Base-by-base conservation (phyloP, 2,329 filamentous ascomycete species). In the Cladosporium colombiae region DNA sequence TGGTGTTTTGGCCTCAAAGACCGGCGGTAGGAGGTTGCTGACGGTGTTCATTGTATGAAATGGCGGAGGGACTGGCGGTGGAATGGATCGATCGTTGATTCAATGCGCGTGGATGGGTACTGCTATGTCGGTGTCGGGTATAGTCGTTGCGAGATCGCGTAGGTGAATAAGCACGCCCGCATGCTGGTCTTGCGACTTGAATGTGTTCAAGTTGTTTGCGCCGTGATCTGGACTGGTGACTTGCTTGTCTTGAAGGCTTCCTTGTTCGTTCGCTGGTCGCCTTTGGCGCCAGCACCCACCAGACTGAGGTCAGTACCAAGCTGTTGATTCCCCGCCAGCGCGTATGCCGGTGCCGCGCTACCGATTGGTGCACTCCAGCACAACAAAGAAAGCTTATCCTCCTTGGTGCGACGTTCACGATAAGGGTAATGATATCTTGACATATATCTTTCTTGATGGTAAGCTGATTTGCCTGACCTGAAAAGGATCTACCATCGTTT, bases 341-440 rank as follows among this genome's bases (percentile, higher is more conserved):
- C 40, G 37, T 44, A 29, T 18, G 49, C 21, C 49, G 52, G 14
- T 53, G 16, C 25, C 50, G 16, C n/a, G 50, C 50, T 31, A 21
- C 27, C n/a, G 16, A 55, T 55, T 55, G 52, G 52, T 21, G 16
- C 52, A 55, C 52, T 55, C 11, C 11, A 29, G 27, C 27, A 31
- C 52, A 31, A 31, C 27, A 55, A 55, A 55, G 52, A 55, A 55
- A 55, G 27, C 52, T 55, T 55, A 31, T 55, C 31, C n/a, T 55
- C 31, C n/a, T 21, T 46, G n/a, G 40, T 21, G n/a, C n/a, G 8
- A 21, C 40, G 23, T 21, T 13, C 7, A 21, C 1, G 40, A 46
- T 46, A 21, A 46, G 40, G 40, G 40, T 46, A 10, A 23, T 18
- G 37, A 16, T n/a, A 10, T 37, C 11, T 16, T 35, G 33, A 14